Conservation (phyloP, 352 stramenopile genomes). For the Phytophthora cactorum region DNA sequence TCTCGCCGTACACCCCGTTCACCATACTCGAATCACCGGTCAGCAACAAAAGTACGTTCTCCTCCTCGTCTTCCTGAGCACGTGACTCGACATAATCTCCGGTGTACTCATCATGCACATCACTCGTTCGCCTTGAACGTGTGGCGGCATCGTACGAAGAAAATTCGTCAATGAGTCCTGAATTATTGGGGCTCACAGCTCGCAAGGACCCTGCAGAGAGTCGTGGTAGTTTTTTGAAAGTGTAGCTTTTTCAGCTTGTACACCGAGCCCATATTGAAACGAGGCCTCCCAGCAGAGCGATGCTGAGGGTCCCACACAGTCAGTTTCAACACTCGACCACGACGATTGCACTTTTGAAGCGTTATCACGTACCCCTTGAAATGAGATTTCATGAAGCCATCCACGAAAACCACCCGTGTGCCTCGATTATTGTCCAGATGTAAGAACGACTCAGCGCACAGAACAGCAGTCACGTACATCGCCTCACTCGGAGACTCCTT, state of each 20-base stretch:
- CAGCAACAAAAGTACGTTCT: not conserved
- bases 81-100: not conserved
- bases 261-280: not conserved
- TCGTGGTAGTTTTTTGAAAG: not conserved
- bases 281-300: not conserved
- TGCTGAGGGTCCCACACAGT: slow-evolving; percentile 1
- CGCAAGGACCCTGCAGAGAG: not conserved
- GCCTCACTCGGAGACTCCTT: too few relatives aligned
- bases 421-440: too few relatives aligned
- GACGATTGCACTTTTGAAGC: too few relatives aligned
- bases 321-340: not conserved
- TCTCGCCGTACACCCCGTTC: too few relatives aligned
- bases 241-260: slow-evolving; percentile 10
- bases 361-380: too few relatives aligned
- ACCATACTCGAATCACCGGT: too few relatives aligned
- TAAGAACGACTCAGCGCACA: too few relatives aligned
- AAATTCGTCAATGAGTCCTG: slow-evolving; percentile 2
- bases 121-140: not conserved
- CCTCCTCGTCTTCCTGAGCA: not conserved
- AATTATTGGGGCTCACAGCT: not conserved
- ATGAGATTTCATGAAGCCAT: too few relatives aligned
- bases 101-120: not conserved
- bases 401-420: too few relatives aligned
- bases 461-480: too few relatives aligned
- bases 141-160: not conserved